These are phyloP conservation scores for Caryopteris hybrid DNA, from an alignment of 305 asterid genomes.

Conservation along the genomic window DNA sequence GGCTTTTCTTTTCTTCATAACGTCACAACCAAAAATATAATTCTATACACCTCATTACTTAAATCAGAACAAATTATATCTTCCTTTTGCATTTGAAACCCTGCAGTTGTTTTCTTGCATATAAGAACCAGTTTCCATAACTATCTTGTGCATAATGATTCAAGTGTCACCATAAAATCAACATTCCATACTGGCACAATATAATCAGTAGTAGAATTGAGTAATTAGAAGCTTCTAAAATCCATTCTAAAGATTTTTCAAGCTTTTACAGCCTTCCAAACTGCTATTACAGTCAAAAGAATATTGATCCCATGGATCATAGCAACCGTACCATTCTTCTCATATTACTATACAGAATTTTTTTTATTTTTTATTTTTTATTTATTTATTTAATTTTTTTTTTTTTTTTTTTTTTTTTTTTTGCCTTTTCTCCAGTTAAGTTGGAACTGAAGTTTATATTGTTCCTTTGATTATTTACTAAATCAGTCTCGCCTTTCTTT, in stretches of 20 bases:
- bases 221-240: background rate
- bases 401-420: too few relatives aligned
- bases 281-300: background rate
- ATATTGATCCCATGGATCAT: background rate
- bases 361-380: too few relatives aligned
- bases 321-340: background rate
- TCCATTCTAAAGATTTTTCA: conserved; percentile 6
- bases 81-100: background rate
- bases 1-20: conserved; percentile 9
- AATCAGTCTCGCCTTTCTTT: background rate
- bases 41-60: conserved; percentile 56
- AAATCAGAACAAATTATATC: conserved; percentile 8
- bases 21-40: conserved; percentile 6
- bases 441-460: too few relatives aligned
- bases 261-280: background rate
- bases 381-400: too few relatives aligned
- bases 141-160: background rate
- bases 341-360: background rate
- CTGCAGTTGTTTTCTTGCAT: background rate
- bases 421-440: too few relatives aligned
- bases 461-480: too few relatives aligned
- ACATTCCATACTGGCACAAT: background rate
- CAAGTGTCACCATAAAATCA: background rate
- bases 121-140: background rate
- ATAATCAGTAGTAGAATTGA: background rate